Percentiles rank a stretch among this genome's conserved stretches.
Conservation (phyloP, 2,329 filamentous ascomycete species). For the Daldinia sp. region DNA sequence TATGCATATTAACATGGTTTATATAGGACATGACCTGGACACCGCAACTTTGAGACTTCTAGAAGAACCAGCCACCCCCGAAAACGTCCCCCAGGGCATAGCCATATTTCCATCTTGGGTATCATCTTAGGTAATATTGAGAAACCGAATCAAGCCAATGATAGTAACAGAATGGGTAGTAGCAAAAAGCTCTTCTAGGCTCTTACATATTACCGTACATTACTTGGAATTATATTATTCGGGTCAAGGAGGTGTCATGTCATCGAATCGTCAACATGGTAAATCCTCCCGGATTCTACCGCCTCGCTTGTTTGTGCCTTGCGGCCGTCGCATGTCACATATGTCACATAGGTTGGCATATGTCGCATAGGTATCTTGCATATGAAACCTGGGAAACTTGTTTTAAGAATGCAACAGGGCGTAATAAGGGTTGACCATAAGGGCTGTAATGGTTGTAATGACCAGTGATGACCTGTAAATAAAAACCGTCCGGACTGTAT, state of each 20-base stretch:
- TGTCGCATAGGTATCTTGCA: constrained; percentile 9
- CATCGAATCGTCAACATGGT: constrained; percentile 35
- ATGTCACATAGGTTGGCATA: neutral
- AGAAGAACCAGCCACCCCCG: constrained; percentile 30
- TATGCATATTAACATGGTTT: constrained; percentile 9
- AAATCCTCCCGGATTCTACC: constrained; percentile 39
- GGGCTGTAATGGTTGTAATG: neutral
- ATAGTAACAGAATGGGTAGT: constrained; percentile 11
- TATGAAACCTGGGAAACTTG: constrained; percentile 41
- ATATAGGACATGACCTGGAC: constrained; percentile 22
- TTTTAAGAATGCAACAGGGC: constrained; percentile 20
- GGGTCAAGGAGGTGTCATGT: constrained; percentile 31
- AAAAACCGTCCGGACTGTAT: neutral
- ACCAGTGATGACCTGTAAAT: neutral
- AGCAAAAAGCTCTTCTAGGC: constrained; percentile 1
- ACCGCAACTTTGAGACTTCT: constrained; percentile 39
- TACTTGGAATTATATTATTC: constrained; percentile 5
- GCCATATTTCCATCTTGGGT: constrained; percentile 12
- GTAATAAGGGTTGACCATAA: neutral
- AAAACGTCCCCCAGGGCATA: constrained; percentile 18
- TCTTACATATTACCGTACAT: neutral
- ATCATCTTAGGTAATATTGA: constrained; percentile 37
- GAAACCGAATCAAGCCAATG: constrained; percentile 10
- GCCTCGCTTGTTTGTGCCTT: constrained; percentile 17
- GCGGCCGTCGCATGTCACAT: neutral